Evolutionary conservation across 306 rosid genomes (phyloP), one percentile per base, ranked within the genome.

Genomic region (Quercus gilva): DNA sequence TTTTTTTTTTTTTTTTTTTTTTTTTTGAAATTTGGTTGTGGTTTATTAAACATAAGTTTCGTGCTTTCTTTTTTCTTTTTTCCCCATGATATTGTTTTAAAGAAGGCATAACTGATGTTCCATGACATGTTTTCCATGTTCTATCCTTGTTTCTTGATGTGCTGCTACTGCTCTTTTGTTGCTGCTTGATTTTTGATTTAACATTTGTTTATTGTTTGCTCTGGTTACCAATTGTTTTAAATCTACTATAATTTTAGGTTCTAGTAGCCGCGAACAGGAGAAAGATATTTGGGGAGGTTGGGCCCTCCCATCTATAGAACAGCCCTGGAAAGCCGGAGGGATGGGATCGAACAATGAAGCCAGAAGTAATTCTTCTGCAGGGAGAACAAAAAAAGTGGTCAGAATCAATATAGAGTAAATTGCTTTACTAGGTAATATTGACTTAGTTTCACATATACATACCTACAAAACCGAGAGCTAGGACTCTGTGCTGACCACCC

Each of bases 401-500:
- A 89, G 98, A 76, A 86, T 95, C 85, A 95, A 89, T 70, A 95
- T 95, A 45, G 92, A 91, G 49, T 95, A 78, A 86, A 71, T 41
- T 6, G 3, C 12, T 25, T 29, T 26, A 29, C 56, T 19, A 7
- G 2, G 13, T 73, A 73, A 55, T 57, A 53, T 72, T 72, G 51
- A 28, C 10, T 6, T 67, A 19, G 35, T 67, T 67, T 26, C 5
- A 19, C 72, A 0, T 19, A 9, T 19, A 7, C 4, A 19, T 9
- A 18, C 5, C 23, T 2, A 5, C 37, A 19, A 65, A 33, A 65
- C 9, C 49, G 9, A 17, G 25, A 25, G 68, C 26, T 61, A 29
- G 49, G 5, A 65, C 71, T 17, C 3, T 18, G 49, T 7, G 49
- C 68, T 26, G 33, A 18, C 45, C 45, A 19, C 21, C 9, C 49